Base-by-base conservation (phyloP, 768 basidiomycete genomes). In the Tylopilus plumbeoviolaceoides region DNA sequence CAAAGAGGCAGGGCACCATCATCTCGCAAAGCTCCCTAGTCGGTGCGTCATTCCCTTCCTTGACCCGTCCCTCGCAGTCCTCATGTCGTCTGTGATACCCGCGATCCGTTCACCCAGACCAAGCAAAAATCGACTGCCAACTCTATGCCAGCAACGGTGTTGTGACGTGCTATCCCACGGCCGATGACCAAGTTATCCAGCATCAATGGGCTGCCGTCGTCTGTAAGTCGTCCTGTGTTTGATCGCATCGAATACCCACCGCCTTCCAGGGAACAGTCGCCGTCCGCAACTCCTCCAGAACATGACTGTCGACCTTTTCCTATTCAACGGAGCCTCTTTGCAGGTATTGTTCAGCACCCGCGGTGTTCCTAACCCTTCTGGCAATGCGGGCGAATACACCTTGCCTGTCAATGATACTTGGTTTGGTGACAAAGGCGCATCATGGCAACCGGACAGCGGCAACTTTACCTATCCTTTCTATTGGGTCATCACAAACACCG, bases 201-300 rank as follows among this genome's bases (percentile, higher is more conserved):
- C 79, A 86, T 62, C 69, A 87, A 47, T 90, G 81, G 77, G 81
- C 84, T 5, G 78, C 83, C 35, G 85, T 92, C 64, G 82, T 92
- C 63, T 94, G 91, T 90, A 64, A 68, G 89, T 86, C 0, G 33
- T 51, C 44, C 6, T 61, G 39, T 40, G 54, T 33, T 54, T 57
- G n/a, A 35, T 50, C 9, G 12, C 47, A 41, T 44, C 35, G 42
- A 55, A 18, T 61, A 53, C 56, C 48, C 48, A 66, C 47, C 47
- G 21, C 44, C 51, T 54, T 49, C 44, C 67, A 90, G 88, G 89
- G 89, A 91, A 92, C 63, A 85, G 82, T 55, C 76, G 77, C 51
- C 76, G 83, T 33, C 88, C 89, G 7, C 75, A 83, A 54, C 74
- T 87, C 47, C 78, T 77, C 35, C 85, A 86, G 70, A 74, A 66